Percentiles rank a stretch among this genome's conserved stretches.
These are phyloP conservation scores for Ophiostoma himal-ulmi DNA, from an alignment of 2,329 filamentous ascomycete genomes.

Conservation along the genomic window DNA sequence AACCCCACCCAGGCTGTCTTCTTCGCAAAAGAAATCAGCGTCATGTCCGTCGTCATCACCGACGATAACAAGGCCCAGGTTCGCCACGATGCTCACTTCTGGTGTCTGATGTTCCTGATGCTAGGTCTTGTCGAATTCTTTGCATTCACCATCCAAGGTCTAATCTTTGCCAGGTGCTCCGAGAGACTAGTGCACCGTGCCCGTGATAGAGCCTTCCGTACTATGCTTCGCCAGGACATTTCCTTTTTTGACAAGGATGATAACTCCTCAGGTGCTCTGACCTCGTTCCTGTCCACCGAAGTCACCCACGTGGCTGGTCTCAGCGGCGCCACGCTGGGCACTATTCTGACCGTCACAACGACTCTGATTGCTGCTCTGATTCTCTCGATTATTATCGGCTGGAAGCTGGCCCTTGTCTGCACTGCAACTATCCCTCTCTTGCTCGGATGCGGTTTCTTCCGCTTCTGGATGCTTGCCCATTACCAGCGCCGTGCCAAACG, in stretches of 20 bases:
- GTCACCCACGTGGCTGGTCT: conserved; percentile 85
- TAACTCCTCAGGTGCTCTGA: conserved; percentile 83
- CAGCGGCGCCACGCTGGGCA: conserved; percentile 80
- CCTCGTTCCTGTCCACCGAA: conserved; percentile 81
- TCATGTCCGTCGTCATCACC: conserved; percentile 36
- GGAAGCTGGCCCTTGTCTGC: conserved; percentile 42
- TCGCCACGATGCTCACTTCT: conserved; percentile 71
- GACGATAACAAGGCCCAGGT: conserved; percentile 49
- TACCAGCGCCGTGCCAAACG: conserved; percentile 75
- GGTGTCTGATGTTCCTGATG: conserved; percentile 84
- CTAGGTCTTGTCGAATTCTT: conserved; percentile 69
- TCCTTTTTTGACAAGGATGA: conserved; percentile 84
- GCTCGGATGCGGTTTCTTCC: conserved; percentile 38
- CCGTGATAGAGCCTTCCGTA: conserved; percentile 73
- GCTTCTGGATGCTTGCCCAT: conserved; percentile 61
- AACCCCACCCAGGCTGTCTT: conserved; percentile 63
- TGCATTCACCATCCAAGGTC: conserved; percentile 61
- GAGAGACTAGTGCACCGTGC: conserved; percentile 79
- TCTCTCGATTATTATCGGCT: conserved; percentile 38
- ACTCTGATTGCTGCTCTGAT: conserved; percentile 71
- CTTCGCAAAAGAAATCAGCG: conserved; percentile 80
- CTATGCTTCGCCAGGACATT: conserved; percentile 88
- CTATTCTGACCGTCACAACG: conserved; percentile 71
- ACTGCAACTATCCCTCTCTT: conserved; percentile 38
- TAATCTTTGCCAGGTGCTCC: conserved; percentile 78